Conservation (phyloP, 208 protist species). For the Trypanosoma lewisi region DNA sequence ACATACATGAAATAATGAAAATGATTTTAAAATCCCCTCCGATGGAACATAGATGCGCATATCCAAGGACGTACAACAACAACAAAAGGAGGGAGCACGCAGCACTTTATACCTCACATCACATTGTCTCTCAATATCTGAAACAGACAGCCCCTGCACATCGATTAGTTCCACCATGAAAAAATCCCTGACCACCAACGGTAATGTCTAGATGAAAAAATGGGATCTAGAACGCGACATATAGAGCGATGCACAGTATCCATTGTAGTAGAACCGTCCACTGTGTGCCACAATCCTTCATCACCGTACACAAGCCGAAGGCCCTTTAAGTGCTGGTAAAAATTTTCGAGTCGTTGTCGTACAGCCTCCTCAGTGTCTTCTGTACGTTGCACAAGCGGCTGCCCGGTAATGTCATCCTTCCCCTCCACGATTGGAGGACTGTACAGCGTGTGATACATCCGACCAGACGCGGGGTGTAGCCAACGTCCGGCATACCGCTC, state of each 20-base stretch:
- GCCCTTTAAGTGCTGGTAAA: conserved; percentile 66
- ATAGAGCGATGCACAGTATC: conserved; percentile 72
- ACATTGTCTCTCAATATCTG: too few relatives aligned
- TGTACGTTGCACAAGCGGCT: conserved; percentile 80
- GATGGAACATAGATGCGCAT: conserved; percentile 6
- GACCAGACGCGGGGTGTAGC: conserved; percentile 82
- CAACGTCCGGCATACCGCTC: conserved; percentile 78
- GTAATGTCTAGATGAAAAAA: conserved; percentile 33
- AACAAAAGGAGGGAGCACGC: too few relatives aligned
- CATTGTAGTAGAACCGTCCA: conserved; percentile 65
- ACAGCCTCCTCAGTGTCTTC: conserved; percentile 91
- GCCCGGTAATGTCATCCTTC: conserved; percentile 91
- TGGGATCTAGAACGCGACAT: conserved; percentile 66
- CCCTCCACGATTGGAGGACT: conserved; percentile 82
- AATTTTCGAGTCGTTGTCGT: conserved; percentile 72
- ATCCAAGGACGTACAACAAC: not conserved
- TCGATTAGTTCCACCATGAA: conserved; percentile 49
- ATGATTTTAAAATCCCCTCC: conserved; percentile 1
- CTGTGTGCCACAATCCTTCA: conserved; percentile 43
- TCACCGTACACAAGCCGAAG: conserved; percentile 71
- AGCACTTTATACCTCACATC: not conserved
- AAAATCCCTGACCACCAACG: conserved; percentile 17
- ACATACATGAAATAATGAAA: not conserved
- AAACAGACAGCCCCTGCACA: not conserved
- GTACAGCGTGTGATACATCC: conserved; percentile 92